Evolutionary conservation across 768 basidiomycete genomes (phyloP).

Genomic region (Solioccasus polychromus): DNA sequence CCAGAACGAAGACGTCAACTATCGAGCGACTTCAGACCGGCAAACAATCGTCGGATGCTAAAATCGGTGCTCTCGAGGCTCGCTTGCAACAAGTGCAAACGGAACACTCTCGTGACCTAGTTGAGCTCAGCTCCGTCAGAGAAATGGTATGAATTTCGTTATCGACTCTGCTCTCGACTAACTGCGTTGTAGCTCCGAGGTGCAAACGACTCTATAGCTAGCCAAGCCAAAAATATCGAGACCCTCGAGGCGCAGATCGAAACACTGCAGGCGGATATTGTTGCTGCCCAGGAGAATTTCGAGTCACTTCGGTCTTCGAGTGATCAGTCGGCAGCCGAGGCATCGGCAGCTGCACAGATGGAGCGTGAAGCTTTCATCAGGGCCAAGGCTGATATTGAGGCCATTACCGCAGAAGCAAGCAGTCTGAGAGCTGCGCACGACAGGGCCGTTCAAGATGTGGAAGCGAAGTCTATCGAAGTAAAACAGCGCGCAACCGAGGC

Average conservation of each 20-base stretch:
- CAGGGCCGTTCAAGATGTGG: constrained; percentile 45
- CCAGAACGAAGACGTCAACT: constrained; percentile 42
- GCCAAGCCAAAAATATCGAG: constrained; percentile 47
- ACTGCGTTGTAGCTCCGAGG: constrained; percentile 45
- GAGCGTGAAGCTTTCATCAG: constrained; percentile 65
- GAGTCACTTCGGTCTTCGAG: constrained; percentile 47
- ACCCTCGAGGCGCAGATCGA: constrained; percentile 50
- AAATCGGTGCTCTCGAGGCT: constrained; percentile 43
- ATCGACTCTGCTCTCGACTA: not conserved
- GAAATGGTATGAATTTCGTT: constrained; percentile 45
- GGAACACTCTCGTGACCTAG: constrained; percentile 24
- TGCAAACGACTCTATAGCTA: constrained; percentile 38
- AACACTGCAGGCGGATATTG: constrained; percentile 48
- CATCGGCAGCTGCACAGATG: constrained; percentile 49
- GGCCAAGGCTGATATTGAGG: constrained; percentile 59
- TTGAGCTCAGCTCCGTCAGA: constrained; percentile 40
- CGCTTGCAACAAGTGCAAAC: constrained; percentile 37
- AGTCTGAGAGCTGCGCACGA: constrained; percentile 50
- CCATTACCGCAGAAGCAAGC: constrained; percentile 50
- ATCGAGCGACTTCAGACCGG: constrained; percentile 48
- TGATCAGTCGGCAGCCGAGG: constrained; percentile 40
- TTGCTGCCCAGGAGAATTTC: constrained; percentile 50
- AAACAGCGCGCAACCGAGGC: constrained; percentile 44
- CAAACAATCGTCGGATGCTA: constrained; percentile 47
- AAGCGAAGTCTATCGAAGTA: constrained; percentile 43